phyloP scores from a whole-genome alignment of 345 rosid species.

The Syzygium aqueum region DNA sequence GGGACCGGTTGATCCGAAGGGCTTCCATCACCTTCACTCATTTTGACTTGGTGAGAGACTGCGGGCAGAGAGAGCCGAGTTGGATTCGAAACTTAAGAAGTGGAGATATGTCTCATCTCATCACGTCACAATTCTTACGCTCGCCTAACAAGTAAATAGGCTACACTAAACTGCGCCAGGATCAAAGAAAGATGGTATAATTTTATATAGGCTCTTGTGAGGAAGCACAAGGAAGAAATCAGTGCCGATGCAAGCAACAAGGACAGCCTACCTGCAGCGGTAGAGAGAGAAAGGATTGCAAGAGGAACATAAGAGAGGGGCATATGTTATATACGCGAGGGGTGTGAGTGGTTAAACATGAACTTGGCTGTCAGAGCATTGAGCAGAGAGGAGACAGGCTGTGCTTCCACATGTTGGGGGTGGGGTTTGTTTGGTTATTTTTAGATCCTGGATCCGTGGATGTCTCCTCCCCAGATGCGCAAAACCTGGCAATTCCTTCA shows the following conservation, averaged over 20 bases:
- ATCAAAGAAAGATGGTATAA: background rate
- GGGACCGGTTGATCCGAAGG: slow-evolving; percentile 24
- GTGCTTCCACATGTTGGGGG: background rate
- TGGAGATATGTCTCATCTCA: background rate
- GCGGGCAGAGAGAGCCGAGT: background rate
- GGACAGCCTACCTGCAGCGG: background rate
- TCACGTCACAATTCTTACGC: background rate
- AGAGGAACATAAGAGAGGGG: background rate
- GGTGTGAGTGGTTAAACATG: background rate
- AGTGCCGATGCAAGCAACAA: background rate
- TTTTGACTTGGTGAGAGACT: background rate
- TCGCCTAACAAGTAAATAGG: background rate
- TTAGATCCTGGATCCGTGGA: background rate
- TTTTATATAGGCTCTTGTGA: background rate
- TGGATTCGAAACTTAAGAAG: background rate
- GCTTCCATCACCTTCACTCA: background rate
- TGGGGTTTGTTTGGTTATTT: background rate
- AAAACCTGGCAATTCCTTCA: background rate
- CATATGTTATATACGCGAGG: background rate
- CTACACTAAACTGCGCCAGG: background rate
- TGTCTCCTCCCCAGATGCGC: background rate
- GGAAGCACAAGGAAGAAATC: background rate
- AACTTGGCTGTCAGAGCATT: background rate
- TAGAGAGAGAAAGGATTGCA: background rate
- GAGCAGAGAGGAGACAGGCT: background rate